Evolutionary conservation across 495 filamentous ascomycete species (phyloP).

Genomic region (Tuber umbilicatum): DNA sequence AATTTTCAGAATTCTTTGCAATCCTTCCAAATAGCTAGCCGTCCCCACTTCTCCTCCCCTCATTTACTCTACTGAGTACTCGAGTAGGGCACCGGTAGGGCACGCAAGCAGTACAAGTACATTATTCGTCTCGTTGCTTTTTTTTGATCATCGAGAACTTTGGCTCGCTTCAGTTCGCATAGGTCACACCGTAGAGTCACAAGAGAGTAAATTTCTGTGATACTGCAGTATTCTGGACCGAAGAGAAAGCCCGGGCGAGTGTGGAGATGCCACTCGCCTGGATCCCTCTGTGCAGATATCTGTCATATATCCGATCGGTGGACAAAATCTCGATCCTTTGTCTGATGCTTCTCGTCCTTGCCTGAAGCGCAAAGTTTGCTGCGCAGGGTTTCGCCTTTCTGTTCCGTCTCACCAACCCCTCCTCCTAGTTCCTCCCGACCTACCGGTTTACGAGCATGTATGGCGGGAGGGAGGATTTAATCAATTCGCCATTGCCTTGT

Average conservation of each 20-base stretch:
- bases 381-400: neutral
- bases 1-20: neutral
- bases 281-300: neutral
- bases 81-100: neutral
- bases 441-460: neutral
- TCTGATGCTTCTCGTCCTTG: slow-evolving; percentile 5
- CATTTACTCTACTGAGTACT: neutral
- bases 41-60: neutral
- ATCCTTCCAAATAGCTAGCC: neutral
- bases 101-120: too few species aligned
- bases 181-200: neutral
- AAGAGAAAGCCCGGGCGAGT: neutral
- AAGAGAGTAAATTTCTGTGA: neutral
- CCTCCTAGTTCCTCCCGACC: neutral
- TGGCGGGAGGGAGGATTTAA: neutral
- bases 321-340: slow-evolving; percentile 27
- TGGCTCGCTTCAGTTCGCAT: neutral
- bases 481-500: neutral
- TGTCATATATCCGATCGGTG: slow-evolving; percentile 16
- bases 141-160: neutral
- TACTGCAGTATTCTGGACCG: neutral
- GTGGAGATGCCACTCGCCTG: neutral
- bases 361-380: neutral
- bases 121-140: neutral
- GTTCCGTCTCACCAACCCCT: neutral